Conservation (phyloP, 805 yeast genomes). For the Wickerhamomyces bovis region DNA sequence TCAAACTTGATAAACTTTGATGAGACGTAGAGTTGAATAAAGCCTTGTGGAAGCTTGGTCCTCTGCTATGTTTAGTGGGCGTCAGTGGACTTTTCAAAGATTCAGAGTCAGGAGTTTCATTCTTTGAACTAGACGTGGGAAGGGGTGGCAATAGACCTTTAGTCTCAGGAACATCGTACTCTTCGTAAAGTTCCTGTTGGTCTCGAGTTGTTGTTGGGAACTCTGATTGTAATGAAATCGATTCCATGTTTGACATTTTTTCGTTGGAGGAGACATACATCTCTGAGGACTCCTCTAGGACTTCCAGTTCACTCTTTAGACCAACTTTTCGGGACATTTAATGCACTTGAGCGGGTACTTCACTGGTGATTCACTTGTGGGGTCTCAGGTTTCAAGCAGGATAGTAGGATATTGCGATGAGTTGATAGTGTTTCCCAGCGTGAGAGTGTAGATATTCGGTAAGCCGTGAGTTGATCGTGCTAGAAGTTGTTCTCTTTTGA, state of each 20-base stretch:
- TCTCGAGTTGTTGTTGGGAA: neutral
- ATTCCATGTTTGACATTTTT: neutral
- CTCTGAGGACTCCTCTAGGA: slow-evolving; percentile 1
- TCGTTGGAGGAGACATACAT: neutral
- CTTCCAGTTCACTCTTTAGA: neutral
- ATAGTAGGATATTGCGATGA: no score
- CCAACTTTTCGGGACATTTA: neutral
- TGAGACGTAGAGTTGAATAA: slow-evolving; percentile 6
- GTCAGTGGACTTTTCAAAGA: slow-evolving; percentile 1
- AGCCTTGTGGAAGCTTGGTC: neutral
- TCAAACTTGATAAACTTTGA: slow-evolving; percentile 1
- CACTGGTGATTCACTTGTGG: neutral
- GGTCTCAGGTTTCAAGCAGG: no score
- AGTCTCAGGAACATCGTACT: slow-evolving; percentile 12
- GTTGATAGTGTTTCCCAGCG: no score
- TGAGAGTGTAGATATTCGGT: neutral
- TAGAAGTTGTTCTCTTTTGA: no score
- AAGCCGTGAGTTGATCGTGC: no score
- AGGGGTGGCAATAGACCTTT: slow-evolving; percentile 16
- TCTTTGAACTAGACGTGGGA: slow-evolving; percentile 7
- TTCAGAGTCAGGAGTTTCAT: slow-evolving; percentile 2
- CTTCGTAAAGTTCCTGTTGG: slow-evolving; percentile 1
- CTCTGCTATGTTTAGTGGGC: slow-evolving; percentile 1
- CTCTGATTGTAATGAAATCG: neutral
- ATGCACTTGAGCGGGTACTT: neutral